Conservation (phyloP, 495 filamentous ascomycete species). For the Lasiosphaeria miniovina region DNA sequence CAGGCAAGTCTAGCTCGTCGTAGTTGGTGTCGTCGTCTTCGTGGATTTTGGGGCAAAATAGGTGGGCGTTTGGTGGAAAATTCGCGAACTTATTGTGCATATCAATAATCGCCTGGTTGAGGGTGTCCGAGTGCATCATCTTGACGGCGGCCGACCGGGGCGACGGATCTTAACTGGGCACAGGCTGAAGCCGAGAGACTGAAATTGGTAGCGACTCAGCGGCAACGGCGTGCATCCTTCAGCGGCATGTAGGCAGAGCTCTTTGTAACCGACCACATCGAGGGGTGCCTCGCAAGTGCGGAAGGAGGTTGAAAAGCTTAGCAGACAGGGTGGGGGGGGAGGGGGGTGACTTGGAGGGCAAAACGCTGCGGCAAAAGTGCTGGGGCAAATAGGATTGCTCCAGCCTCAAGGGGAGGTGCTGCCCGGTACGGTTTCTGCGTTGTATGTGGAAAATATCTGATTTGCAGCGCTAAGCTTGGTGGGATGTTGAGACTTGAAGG, state of each 20-base stretch:
- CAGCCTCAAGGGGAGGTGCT: too few relatives aligned
- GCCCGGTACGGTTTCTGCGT: too few relatives aligned
- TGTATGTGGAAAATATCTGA: too few relatives aligned
- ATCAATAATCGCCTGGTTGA: constrained; percentile 22
- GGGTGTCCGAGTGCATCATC: constrained; percentile 22
- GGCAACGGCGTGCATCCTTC: neutral
- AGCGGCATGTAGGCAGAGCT: neutral
- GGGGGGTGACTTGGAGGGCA: too few relatives aligned
- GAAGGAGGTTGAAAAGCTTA: neutral
- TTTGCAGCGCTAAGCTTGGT: neutral
- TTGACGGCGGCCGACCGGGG: constrained; percentile 7
- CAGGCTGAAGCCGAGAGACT: neutral
- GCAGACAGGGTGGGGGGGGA: too few relatives aligned
- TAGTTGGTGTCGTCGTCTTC: constrained; percentile 51
- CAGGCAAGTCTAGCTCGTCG: constrained; percentile 44
- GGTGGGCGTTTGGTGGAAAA: constrained; percentile 32
- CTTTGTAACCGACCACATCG: neutral
- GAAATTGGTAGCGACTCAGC: neutral
- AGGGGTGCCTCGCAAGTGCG: neutral
- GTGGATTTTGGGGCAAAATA: constrained; percentile 43
- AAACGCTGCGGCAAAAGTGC: too few relatives aligned
- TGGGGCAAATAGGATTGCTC: too few relatives aligned
- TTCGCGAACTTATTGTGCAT: constrained; percentile 31
- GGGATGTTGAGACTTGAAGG: neutral
- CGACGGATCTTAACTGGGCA: neutral